A percentile compares a stretch with the other conserved stretches of the same genome.
These are phyloP conservation scores for Delonix regia DNA, from an alignment of 306 rosid species.

Conservation along the genomic window DNA sequence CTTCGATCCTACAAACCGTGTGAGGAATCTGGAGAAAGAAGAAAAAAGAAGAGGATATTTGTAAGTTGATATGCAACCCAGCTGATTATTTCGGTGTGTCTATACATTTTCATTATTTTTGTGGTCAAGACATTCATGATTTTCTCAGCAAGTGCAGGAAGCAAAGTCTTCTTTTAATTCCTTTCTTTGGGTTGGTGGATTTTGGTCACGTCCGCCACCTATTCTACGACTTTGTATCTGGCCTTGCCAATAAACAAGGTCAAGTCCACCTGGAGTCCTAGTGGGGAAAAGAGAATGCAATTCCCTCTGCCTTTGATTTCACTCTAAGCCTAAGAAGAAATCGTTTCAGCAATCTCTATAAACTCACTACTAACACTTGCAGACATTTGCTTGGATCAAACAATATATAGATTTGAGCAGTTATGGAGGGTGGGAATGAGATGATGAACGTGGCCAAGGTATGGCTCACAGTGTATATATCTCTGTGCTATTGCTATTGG, in stretches of 20 bases:
- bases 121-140: neutral
- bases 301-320: neutral
- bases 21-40: neutral
- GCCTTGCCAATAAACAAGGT: neutral
- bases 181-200: neutral
- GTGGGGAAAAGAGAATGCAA: neutral
- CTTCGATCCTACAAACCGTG: neutral
- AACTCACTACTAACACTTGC: neutral
- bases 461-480: constrained; percentile 33
- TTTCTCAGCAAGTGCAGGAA: neutral
- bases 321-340: neutral
- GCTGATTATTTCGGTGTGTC: neutral
- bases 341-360: too few species aligned
- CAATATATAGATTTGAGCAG: neutral
- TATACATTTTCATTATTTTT: neutral
- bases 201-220: neutral
- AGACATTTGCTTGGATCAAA: neutral
- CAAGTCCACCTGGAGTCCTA: neutral
- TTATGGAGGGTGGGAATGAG: constrained; percentile 41
- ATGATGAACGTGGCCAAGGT: constrained; percentile 40
- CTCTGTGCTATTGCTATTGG: constrained; percentile 49
- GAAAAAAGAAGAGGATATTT: neutral
- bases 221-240: neutral
- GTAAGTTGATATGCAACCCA: too few species aligned
- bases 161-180: neutral